Base-by-base conservation (phyloP, 129 eudicot genomes). In the Artemisia tridentata region DNA sequence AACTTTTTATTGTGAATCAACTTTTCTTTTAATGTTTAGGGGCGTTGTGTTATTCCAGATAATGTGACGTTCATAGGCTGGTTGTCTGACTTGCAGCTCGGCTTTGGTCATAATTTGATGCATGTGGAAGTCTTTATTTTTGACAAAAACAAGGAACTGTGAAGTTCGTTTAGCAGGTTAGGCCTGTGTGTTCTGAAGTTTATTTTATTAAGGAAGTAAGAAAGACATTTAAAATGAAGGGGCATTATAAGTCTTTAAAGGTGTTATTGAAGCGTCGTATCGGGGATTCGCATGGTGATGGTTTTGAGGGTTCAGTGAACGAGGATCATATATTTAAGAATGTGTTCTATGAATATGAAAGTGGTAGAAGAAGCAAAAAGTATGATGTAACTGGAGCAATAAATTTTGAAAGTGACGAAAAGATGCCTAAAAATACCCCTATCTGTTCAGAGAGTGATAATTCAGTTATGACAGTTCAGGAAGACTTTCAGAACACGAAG, bases 281-380 rank as follows among this genome's bases (percentile, higher is more conserved):
- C 29, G 87, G 81, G 23, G 67, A 51, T 70, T 57, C 85, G 58
- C 90, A 84, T 58, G 91, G 87, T 62, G 97, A 85, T 66, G 84
- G 87, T 67, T 88, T 85, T 67, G 97, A 85, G 53, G 97, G 93
- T 25, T 87, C 96, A 63, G 38, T 65, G 17, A 79, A 80, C 66
- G 99, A 90, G 76, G 72, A 56, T 31, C 77, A 25, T 58, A 93
- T 83, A 20, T 87, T 85, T 71, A 69, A 60, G 41, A 82, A 93
- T 73, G 81, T 93, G 29, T 88, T 87, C 80, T 85, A 84, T 64
- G 87, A 84, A 49, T 75, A 79, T 66, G 84, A 73, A 63, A 50
- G 78, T 59, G 65, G 52, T 68, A 69, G 72, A 68, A 71, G 23
- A 72, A 76, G 62, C 80, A 80, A 80, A 65, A 75, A 75, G 53